A percentile compares a stretch with the other conserved stretches of the same genome.
These are phyloP conservation scores for Russula olivacea DNA, from an alignment of 768 basidiomycete species.

Conservation along the genomic window DNA sequence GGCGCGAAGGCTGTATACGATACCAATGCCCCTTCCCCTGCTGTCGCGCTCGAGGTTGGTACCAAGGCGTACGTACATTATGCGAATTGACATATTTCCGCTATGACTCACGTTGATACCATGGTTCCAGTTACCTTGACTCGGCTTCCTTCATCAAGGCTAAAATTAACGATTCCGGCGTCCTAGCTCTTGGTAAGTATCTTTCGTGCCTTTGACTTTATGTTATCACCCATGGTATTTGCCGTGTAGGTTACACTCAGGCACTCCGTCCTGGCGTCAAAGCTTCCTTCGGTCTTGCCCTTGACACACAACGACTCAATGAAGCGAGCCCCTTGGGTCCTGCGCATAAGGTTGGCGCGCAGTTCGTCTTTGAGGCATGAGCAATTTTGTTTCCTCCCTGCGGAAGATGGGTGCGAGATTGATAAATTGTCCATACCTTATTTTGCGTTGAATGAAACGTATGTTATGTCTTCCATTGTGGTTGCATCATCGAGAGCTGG, in stretches of 20 bases:
- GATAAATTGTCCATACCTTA: slow-evolving; percentile 21
- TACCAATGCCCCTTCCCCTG: slow-evolving; percentile 79
- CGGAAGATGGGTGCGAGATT: neutral
- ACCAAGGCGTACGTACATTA: slow-evolving; percentile 74
- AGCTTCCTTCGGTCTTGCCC: slow-evolving; percentile 87
- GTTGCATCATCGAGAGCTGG: neutral
- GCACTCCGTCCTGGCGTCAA: slow-evolving; percentile 89
- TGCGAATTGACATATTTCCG: neutral
- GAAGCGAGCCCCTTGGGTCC: slow-evolving; percentile 54
- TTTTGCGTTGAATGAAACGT: slow-evolving; percentile 7
- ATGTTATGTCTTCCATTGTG: neutral
- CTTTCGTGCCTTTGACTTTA: neutral
- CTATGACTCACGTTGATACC: neutral
- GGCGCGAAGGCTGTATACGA: slow-evolving; percentile 97
- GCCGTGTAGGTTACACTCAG: slow-evolving; percentile 74
- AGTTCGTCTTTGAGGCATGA: slow-evolving; percentile 26
- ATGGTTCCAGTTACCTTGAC: slow-evolving; percentile 62
- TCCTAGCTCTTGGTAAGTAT: slow-evolving; percentile 71
- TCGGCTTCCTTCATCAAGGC: slow-evolving; percentile 90
- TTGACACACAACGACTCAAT: slow-evolving; percentile 91
- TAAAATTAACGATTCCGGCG: slow-evolving; percentile 96
- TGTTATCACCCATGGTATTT: slow-evolving; percentile 20
- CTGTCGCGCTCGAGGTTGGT: slow-evolving; percentile 90
- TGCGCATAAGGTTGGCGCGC: slow-evolving; percentile 56
- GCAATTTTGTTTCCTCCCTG: neutral